Evolutionary conservation across 345 rosid genomes (phyloP), one percentile per base, ranked within the genome.

Genomic region (Corchorus olitorius): DNA sequence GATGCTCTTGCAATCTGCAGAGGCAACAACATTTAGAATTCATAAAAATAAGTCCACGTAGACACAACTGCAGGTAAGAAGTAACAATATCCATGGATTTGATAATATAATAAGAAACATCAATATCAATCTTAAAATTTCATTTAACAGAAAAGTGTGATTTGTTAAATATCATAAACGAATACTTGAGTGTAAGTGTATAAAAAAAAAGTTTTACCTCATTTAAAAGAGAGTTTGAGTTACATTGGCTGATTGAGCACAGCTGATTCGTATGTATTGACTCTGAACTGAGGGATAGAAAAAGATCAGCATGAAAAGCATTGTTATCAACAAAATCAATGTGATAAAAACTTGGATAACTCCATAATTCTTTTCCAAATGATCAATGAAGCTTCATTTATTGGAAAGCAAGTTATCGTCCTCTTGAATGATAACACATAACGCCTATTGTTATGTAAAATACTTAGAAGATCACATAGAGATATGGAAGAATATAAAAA

Each of bases 191-290:
- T 41, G 55, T 64, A 2, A n/a, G 19, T 39, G 11, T 16, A 34
- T 12, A 53, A 62, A 35, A 74, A 74, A 12, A 52, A 65, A 65
- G 48, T 35, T 52, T 64, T 87, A 92, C 99, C 97, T 95, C 97
- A 77, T 95, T 95, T 77, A 91, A 77, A 77, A 95, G 94, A 81
- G 99, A 95, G 75, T 88, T 79, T 54, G 99, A 83, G 81, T 89
- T 87, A 83, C 99, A 93, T 73, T 90, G 92, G 88, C 92, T 95
- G 79, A 95, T 95, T 86, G 99, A 93, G 87, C 99, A 95, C 72
- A 95, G 78, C 84, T 88, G 91, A 82, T 92, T 89, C 53, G 98
- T 95, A 17, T 95, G 91, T 77, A 83, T 86, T 83, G 97, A 95
- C 81, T 90, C 98, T 74, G 89, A 89, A 90, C 99, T 96, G 97